Evolutionary conservation across 768 basidiomycete species (phyloP).

Genomic region (Boletus tomentosulus): DNA sequence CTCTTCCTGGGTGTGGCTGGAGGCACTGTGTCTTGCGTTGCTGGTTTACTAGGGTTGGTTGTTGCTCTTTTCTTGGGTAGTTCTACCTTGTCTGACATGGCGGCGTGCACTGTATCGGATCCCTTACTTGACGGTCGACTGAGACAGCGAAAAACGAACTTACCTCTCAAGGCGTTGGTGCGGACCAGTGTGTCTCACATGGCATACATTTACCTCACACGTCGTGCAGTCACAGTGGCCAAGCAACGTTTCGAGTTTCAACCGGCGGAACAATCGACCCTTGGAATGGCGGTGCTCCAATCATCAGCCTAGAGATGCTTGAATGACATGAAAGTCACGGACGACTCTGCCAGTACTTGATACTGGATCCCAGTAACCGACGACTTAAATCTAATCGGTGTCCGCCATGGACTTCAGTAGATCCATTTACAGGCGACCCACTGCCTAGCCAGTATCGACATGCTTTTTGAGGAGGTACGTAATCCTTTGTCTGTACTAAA

Average conservation of each 20-base stretch:
- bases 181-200: constrained; percentile 17
- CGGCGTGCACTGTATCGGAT: constrained; percentile 5
- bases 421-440: too few relatives aligned
- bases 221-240: neutral
- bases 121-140: constrained; percentile 10
- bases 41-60: constrained; percentile 10
- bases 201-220: neutral
- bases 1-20: constrained; percentile 24
- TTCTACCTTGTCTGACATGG: constrained; percentile 28
- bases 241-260: neutral
- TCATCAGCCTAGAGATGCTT: too few relatives aligned
- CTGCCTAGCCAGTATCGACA: too few relatives aligned
- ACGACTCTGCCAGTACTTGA: too few relatives aligned
- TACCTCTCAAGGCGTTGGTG: constrained; percentile 11
- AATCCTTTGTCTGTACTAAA: too few relatives aligned
- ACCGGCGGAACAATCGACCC: too few relatives aligned
- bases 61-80: constrained; percentile 22
- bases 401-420: too few relatives aligned
- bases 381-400: too few relatives aligned
- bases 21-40: constrained; percentile 12
- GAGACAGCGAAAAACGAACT: constrained; percentile 15
- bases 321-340: too few relatives aligned
- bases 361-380: too few relatives aligned
- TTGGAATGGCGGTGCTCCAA: too few relatives aligned
- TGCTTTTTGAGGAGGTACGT: too few relatives aligned